Base-by-base conservation (phyloP, 495 filamentous ascomycete species). In the Podospora pseudoanserina region DNA sequence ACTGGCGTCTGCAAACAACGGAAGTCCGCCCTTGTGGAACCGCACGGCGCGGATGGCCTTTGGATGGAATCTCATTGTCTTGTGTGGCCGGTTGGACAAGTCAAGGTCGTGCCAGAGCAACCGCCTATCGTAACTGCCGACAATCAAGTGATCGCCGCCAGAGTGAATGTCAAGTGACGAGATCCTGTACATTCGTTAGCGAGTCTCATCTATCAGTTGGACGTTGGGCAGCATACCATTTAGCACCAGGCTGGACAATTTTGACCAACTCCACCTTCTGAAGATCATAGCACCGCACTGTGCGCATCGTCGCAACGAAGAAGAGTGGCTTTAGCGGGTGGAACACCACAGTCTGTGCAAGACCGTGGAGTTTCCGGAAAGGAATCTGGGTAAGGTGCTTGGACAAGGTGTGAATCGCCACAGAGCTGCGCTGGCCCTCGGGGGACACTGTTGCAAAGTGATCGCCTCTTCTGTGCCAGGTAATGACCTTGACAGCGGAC, bases 21-120 rank as follows among this genome's bases (percentile, higher is more conserved):
- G 96, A 68, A 94, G 85, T 0, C 88, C 89, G 67, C 91, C 88
- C 63, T 86, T 87, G 78, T 99, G 95, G 79, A 91, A 97, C 72
- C 85, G 86, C 20, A 97, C 96, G 11, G 88, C 86, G 19, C 95
- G 87, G 68, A 99, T 94, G 60, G 95, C 96, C 79, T 95, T 91
- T 71, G 85, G 79, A 79, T 99, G 95, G 80, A 97, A 98, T 20
- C 95, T 86, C 76, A 99, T 87, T 5, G 93, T 97, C 83, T 97
- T 97, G 82, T 97, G 98, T 0, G 95, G 95, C 64, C 89, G 87
- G 64, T 86, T 87, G 1, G 92, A 95, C 27, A 98, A 88, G 67
- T 98, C 96, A 28, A 99, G 86, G 80, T 99, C 95, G 75, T 98
- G 95, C 96, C 96, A 99, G 63, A 99, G 84, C 4, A 99, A 85